Percentiles rank a stretch among this genome's conserved stretches.
These are phyloP conservation scores for Penicillium cataractarum DNA, from an alignment of 495 filamentous ascomycete genomes.

Conservation along the genomic window DNA sequence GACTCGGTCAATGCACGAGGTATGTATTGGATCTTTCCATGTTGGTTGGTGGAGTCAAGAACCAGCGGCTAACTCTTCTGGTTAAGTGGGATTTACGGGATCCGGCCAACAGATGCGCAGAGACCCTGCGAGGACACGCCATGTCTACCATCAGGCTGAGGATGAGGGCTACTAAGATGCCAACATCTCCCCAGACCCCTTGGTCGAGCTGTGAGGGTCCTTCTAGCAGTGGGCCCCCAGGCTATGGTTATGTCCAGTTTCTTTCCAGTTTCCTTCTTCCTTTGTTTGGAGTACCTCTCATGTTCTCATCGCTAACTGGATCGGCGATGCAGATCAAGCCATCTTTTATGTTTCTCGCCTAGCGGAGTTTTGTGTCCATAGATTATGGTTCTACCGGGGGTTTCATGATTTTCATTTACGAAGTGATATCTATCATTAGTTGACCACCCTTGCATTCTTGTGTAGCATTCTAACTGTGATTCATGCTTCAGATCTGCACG, in stretches of 20 bases:
- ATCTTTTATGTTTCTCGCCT: conserved; percentile 14
- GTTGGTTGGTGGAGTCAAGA: conserved; percentile 2
- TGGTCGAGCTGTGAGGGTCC: neutral
- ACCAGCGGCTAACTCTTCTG: conserved; percentile 10
- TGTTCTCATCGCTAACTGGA: conserved; percentile 41
- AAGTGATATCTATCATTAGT: conserved; percentile 3
- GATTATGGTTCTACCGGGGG: conserved; percentile 13
- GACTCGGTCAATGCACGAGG: conserved; percentile 85
- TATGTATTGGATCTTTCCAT: conserved; percentile 38
- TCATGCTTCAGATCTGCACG: neutral
- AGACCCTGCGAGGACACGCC: conserved; percentile 78
- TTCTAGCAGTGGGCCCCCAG: conserved; percentile 5
- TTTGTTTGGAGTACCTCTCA: conserved; percentile 16
- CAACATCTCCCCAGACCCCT: neutral
- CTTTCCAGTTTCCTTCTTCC: conserved; percentile 19
- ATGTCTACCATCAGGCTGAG: conserved; percentile 82
- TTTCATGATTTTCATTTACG: conserved; percentile 3
- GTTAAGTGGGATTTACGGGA: conserved; percentile 88
- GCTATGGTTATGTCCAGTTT: conserved; percentile 20
- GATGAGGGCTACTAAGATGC: conserved; percentile 60
- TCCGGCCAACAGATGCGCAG: conserved; percentile 95
- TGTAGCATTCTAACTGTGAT: conserved; percentile 3
- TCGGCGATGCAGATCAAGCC: conserved; percentile 36
- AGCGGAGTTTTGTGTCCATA: conserved; percentile 23
- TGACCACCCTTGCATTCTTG: neutral